Conservation (phyloP, 2,329 filamentous ascomycete genomes). For the Grosmannia clavigera region DNA sequence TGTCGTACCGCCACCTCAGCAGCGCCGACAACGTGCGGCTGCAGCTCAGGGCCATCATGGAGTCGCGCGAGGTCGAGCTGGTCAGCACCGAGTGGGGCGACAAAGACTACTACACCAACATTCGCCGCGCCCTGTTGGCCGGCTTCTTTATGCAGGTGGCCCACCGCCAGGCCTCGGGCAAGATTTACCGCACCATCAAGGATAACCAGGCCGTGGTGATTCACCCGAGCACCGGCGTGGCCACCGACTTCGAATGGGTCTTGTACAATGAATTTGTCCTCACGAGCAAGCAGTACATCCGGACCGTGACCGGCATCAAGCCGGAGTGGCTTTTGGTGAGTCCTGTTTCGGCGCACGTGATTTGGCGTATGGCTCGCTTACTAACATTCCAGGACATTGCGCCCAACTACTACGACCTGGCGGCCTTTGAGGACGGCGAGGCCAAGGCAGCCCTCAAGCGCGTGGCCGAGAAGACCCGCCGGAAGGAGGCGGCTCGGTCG, state of each 20-base stretch:
- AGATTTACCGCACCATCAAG: constrained; percentile 91
- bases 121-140: constrained; percentile 77
- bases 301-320: constrained; percentile 81
- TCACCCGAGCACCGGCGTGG: constrained; percentile 84
- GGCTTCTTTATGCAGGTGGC: constrained; percentile 99
- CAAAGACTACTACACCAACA: constrained; percentile 97
- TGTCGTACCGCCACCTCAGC: constrained; percentile 76
- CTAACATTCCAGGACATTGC: constrained; percentile 64
- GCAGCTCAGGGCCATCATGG: constrained; percentile 94
- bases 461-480: constrained; percentile 46
- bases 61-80: constrained; percentile 75
- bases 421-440: constrained; percentile 73
- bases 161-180: constrained; percentile 78
- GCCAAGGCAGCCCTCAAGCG: constrained; percentile 56
- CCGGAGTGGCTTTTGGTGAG: constrained; percentile 88
- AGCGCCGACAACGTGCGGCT: constrained; percentile 89
- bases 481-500: constrained; percentile 44
- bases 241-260: constrained; percentile 88
- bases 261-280: constrained; percentile 98
- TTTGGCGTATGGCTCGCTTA: constrained; percentile 17
- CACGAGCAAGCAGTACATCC: constrained; percentile 95
- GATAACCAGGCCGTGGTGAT: constrained; percentile 89
- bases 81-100: constrained; percentile 83
- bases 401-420: constrained; percentile 80
- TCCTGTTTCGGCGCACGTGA: constrained; percentile 1